Conservation (phyloP, 2,329 filamentous ascomycete species). For the Ramularia collo-cygni region DNA sequence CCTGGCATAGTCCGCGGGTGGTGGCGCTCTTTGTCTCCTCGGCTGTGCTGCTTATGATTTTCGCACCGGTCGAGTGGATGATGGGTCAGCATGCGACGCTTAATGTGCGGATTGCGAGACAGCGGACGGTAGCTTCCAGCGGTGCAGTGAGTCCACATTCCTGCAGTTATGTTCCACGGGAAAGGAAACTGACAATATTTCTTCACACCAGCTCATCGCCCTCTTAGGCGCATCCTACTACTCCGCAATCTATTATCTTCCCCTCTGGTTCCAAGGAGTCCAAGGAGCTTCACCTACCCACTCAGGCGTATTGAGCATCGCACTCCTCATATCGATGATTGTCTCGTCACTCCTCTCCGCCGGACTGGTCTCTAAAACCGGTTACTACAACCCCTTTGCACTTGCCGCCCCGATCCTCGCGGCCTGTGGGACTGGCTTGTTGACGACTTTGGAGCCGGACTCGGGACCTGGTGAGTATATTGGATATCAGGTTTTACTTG, state of each 20-base stretch:
- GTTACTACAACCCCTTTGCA: slow-evolving; percentile 14
- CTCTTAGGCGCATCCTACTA: too few relatives aligned
- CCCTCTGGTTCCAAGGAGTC: slow-evolving; percentile 47
- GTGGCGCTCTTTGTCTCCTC: slow-evolving; percentile 7
- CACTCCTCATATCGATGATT: slow-evolving; percentile 10
- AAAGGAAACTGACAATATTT: too few relatives aligned
- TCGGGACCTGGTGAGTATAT: slow-evolving; percentile 26
- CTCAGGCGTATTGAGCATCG: slow-evolving; percentile 29
- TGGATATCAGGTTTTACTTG: slow-evolving; percentile 29
- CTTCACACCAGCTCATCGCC: too few relatives aligned
- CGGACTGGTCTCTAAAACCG: background rate
- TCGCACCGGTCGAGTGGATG: slow-evolving; percentile 1
- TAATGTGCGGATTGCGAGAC: slow-evolving; percentile 25
- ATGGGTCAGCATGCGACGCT: slow-evolving; percentile 2
- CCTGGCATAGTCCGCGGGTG: slow-evolving; percentile 8
- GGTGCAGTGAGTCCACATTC: too few relatives aligned
- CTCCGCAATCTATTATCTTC: too few relatives aligned
- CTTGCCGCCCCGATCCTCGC: slow-evolving; percentile 6
- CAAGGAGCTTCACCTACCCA: slow-evolving; percentile 25
- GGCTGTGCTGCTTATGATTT: slow-evolving; percentile 2
- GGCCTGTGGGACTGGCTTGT: slow-evolving; percentile 14
- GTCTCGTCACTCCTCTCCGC: background rate
- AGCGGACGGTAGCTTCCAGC: slow-evolving; percentile 38
- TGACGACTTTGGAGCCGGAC: slow-evolving; percentile 19
- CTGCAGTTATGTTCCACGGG: too few relatives aligned